phyloP scores from a whole-genome alignment of 1,284 basidiomycete species.

The Ustilago xerochloae region DNA sequence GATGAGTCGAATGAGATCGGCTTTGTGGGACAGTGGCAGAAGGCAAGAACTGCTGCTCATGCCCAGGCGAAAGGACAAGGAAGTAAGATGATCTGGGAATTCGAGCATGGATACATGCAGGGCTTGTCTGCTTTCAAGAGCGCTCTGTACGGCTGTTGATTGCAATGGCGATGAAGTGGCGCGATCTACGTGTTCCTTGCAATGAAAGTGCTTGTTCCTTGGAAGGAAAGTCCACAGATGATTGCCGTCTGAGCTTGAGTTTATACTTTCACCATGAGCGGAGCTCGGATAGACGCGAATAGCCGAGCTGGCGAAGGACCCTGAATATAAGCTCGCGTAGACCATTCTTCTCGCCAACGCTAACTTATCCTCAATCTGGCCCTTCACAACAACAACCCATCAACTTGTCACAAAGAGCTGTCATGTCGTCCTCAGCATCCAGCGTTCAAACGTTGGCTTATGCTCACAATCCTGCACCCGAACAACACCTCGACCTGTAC shows the following conservation, averaged over 20 bases:
- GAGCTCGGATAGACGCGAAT: slow-evolving; percentile 28
- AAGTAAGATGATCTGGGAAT: slow-evolving; percentile 65
- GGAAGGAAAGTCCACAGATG: too few relatives aligned
- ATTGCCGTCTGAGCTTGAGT: neutral
- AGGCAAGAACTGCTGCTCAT: slow-evolving; percentile 72
- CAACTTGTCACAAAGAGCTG: neutral
- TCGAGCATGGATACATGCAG: slow-evolving; percentile 74
- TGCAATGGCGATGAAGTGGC: too few relatives aligned
- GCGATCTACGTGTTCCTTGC: too few relatives aligned
- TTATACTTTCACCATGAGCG: neutral
- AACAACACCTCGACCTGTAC: slow-evolving; percentile 47
- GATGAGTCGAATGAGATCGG: slow-evolving; percentile 73
- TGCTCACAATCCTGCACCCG: slow-evolving; percentile 19
- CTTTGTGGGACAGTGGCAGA: slow-evolving; percentile 75
- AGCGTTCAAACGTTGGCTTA: slow-evolving; percentile 16
- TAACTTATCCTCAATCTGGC: too few relatives aligned
- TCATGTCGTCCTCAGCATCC: neutral
- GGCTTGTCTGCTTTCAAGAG: slow-evolving; percentile 67
- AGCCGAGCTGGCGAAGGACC: slow-evolving; percentile 19
- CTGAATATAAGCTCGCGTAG: neutral
- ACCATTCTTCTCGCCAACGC: neutral
- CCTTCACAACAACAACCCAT: too few relatives aligned
- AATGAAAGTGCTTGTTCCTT: too few relatives aligned
- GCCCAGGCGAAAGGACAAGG: slow-evolving; percentile 69
- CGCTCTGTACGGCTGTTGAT: slow-evolving; percentile 25